These are phyloP conservation scores for Penicillium rolfsii DNA, from an alignment of 2,329 filamentous ascomycete species.

Conservation along the genomic window DNA sequence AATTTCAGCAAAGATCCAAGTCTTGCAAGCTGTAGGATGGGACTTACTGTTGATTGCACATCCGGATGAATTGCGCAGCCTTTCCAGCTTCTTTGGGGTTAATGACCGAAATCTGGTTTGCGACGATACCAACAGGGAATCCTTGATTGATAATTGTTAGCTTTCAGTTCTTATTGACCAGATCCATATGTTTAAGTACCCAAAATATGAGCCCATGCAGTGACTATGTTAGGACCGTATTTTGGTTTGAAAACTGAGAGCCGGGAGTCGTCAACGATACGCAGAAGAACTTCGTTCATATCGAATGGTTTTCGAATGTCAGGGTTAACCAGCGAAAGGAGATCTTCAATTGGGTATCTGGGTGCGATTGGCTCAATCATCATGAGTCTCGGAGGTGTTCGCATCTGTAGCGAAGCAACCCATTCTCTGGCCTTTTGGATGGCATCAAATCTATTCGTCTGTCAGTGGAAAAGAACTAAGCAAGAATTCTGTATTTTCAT, in stretches of 20 bases:
- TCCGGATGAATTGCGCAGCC: constrained; percentile 48
- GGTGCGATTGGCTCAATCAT: constrained; percentile 25
- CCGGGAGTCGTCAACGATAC: constrained; percentile 49
- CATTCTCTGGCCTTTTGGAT: constrained; percentile 46
- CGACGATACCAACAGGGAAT: constrained; percentile 45
- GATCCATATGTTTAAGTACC: constrained; percentile 25
- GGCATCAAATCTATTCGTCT: constrained; percentile 41
- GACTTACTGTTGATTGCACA: constrained; percentile 49
- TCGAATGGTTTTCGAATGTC: constrained; percentile 48
- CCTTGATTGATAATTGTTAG: constrained; percentile 24
- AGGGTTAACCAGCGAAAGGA: constrained; percentile 43
- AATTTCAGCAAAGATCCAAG: neutral
- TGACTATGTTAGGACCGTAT: constrained; percentile 46
- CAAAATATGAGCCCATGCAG: constrained; percentile 45
- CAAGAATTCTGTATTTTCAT: too few relatives aligned
- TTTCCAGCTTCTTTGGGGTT: constrained; percentile 48
- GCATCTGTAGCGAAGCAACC: constrained; percentile 32
- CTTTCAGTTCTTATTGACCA: neutral
- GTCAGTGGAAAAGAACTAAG: neutral
- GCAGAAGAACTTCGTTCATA: constrained; percentile 46
- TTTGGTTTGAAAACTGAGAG: constrained; percentile 47
- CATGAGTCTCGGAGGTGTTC: constrained; percentile 2
- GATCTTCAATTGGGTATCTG: constrained; percentile 43
- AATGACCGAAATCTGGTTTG: constrained; percentile 49
- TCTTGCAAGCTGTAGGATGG: neutral